Evolutionary conservation across 2,329 filamentous ascomycete species (phyloP), one percentile per base, ranked within the genome.

Genomic region (Tolypocladium ovalisporum): DNA sequence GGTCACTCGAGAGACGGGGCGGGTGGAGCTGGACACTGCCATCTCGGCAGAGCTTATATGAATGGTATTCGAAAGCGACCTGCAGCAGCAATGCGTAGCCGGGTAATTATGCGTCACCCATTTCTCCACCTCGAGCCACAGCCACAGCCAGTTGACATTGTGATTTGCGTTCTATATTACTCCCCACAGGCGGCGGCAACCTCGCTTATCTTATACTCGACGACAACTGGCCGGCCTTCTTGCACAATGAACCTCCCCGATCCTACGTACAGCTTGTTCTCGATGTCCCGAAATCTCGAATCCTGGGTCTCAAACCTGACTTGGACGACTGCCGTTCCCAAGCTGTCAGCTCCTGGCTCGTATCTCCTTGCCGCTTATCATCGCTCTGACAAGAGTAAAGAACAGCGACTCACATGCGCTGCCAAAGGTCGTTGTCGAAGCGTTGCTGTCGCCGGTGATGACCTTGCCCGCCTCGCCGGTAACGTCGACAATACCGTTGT

Each of bases 201-300:
- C 58, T 75, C 68, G 56, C 72, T 75, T 60, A 76, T 73, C 61
- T 74, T 75, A 62, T 75, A 75, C 63, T 76, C 73, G 24, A 76
- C 73, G 34, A 71, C 62, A 22, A 68, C 61, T 32, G 67, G 63
- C 53, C 69, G 63, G 13, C 69, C 67, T 47, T 66, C 59, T 47
- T 70, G 68, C 36, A 75, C 61, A 36, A 75, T 65, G 61, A 76
- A 76, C 24, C 73, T 67, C 27, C 74, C 74, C 19, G 71, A 73
- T 1, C 67, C 73, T 47, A 76, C 73, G 59, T 69, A 75, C n/a
- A 76, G 57, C 57, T 71, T 75, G 54, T 71, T 59, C 57, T 74
- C 69, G 7, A 76, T 60, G 1, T 65, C 47, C 15, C 7, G 29
- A 32, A 51, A 34, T 17, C 29, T 17, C 10, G 17, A 32, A 13